phyloP scores from a whole-genome alignment of 2,329 filamentous ascomycete genomes.

The Trichophyton benhamiae region DNA sequence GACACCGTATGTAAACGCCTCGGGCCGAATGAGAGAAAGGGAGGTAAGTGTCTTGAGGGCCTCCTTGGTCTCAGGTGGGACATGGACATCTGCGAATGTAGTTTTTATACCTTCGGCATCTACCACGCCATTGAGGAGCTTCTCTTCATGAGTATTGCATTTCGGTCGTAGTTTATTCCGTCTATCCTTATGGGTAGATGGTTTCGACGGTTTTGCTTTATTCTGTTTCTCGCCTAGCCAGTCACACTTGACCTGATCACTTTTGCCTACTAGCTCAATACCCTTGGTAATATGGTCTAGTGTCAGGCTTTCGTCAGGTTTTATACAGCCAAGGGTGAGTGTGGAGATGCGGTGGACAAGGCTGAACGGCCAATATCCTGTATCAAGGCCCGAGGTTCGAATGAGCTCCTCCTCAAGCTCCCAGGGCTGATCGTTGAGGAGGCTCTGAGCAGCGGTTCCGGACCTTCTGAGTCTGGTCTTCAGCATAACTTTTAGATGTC shows the following conservation, averaged over 20 bases:
- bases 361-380: constrained; percentile 47
- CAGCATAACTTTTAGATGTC: constrained; percentile 54
- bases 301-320: constrained; percentile 30
- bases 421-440: constrained; percentile 23
- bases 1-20: constrained; percentile 93
- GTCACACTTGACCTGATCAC: constrained; percentile 27
- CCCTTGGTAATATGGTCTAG: constrained; percentile 28
- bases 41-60: constrained; percentile 81
- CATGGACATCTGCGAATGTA: constrained; percentile 79
- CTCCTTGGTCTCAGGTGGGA: constrained; percentile 67
- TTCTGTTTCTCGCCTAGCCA: constrained; percentile 25
- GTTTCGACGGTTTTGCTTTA: constrained; percentile 21
- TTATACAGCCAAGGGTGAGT: constrained; percentile 39
- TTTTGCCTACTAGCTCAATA: constrained; percentile 31
- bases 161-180: constrained; percentile 43
- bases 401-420: constrained; percentile 19
- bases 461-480: constrained; percentile 24
- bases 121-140: constrained; percentile 67
- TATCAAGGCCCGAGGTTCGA: constrained; percentile 32
- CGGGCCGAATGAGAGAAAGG: constrained; percentile 71
- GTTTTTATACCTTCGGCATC: constrained; percentile 71
- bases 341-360: constrained; percentile 49
- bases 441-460: constrained; percentile 19
- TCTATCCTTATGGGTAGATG: constrained; percentile 28
- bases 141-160: constrained; percentile 68